These are phyloP conservation scores for Paraphaeosphaeria minitans DNA, from an alignment of 2,329 filamentous ascomycete genomes.

Conservation along the genomic window DNA sequence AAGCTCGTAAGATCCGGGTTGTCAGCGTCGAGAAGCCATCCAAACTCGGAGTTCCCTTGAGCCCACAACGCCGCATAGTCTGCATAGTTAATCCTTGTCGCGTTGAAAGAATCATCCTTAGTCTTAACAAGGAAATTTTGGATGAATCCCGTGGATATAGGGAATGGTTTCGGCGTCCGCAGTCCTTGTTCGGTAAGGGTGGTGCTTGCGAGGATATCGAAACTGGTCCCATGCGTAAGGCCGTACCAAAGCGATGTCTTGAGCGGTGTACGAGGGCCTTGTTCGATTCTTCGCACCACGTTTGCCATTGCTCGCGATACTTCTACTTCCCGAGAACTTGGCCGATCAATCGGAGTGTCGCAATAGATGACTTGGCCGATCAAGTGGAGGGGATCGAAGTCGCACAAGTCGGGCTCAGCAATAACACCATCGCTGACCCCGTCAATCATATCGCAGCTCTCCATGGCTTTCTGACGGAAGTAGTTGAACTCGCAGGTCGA, in stretches of 20 bases:
- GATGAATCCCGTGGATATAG: constrained; percentile 26
- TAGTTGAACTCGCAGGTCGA: constrained; percentile 36
- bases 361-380: constrained; percentile 23
- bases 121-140: constrained; percentile 19
- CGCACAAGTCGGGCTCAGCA: constrained; percentile 30
- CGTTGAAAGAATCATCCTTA: constrained; percentile 17
- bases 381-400: constrained; percentile 26
- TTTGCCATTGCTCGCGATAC: constrained; percentile 29
- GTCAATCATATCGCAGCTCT: constrained; percentile 35
- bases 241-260: constrained; percentile 19
- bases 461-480: constrained; percentile 26
- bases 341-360: constrained; percentile 16
- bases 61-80: constrained; percentile 24
- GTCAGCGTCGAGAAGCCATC: constrained; percentile 27
- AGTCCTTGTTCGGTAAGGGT: constrained; percentile 19
- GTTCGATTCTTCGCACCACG: constrained; percentile 22
- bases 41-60: constrained; percentile 26
- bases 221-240: constrained; percentile 18
- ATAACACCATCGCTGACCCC: constrained; percentile 42
- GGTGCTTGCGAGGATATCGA: constrained; percentile 21
- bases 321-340: constrained; percentile 23
- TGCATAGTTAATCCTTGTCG: constrained; percentile 22
- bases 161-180: constrained; percentile 24
- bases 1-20: constrained; percentile 32
- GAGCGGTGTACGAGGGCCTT: constrained; percentile 23